Evolutionary conservation across 2,329 filamentous ascomycete genomes (phyloP), one percentile per base, ranked within the genome.

Genomic region (Fonsecaea pedrosoi): DNA sequence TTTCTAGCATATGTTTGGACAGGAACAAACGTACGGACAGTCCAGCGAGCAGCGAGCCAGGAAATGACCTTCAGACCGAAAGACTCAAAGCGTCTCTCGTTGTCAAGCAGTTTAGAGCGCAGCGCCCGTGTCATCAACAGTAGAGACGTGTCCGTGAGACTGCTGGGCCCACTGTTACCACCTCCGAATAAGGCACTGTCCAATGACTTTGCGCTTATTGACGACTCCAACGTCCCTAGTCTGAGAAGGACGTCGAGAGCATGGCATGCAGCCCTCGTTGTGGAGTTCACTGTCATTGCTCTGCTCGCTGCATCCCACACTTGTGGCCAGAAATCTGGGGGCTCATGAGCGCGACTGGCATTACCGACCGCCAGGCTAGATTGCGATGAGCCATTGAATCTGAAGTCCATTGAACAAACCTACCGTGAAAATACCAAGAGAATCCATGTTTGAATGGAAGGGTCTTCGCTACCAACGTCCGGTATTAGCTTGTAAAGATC

Each of bases 41-140:
- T 89, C 93, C 94, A 99, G 73, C 86, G 89, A 38, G 88, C 85
- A 72, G 93, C 89, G 1, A 95, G 77, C 95, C 95, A 99, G 72
- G 88, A 85, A 64, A 95, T 86, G 40, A 95, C 85, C 88, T 90
- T 42, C 87, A 89, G 3, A 89, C 90, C 45, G 83, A 83, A 71
- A 89, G 86, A 70, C 87, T 91, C 40, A 87, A 86, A 65, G 86
- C 89, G 1, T 92, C 90, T 54, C 90, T 87, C 73, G 89, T 85
- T 34, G 86, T 84, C 71, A 90, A 71, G 62, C 2, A 65, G 88
- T 60, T 88, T 87, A 48, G 88, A 81, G 64, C 88, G 85, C 40
- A 95, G 82, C 50, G 96, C 77, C 62, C 86, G 85, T 15, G 85
- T 82, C 87, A 96, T 92, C 48, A 99, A 77, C 2, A 84, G 82